Evolutionary conservation across 176 grass and related monocot genomes (phyloP), one percentile per base, ranked within the genome.

Genomic region (Oryza glumipatula): DNA sequence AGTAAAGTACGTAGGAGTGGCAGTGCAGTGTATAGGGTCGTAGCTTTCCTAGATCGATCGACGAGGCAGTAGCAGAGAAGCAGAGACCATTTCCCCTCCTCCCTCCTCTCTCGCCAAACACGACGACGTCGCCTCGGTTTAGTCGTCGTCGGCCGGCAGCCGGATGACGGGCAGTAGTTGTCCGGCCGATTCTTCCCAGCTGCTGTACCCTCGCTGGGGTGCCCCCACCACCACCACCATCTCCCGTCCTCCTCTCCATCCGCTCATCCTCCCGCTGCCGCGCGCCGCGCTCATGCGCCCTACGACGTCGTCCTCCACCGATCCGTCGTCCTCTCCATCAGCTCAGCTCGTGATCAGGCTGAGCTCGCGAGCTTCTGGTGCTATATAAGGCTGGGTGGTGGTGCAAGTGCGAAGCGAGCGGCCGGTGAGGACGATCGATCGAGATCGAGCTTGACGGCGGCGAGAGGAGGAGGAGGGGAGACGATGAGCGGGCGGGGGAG

Each of bases 1-100:
- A 38, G 39, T 41, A 41, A 51, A 16, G 49, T 52, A n/a, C n/a
- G 48, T 52, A 49, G 47, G 47, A 49, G 11, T 49, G 47, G 12
- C 10, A 49, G 47, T 49, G 47, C 4, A 14, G 11, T 44, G 41
- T 44, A 46, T 44, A 46, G 48, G 3, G 48, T 52, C 35, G 4
- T 5, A 52, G 48, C 82, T 85, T 73, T 86, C 76, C 76, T 21
- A 86, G 76, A 86, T 39, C 38, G 76, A 86, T 39, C 38, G 38
- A 39, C 38, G 39, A 41, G 7, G 76, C 63, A 76, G 33, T 11
- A 38, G 3, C 30, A 32, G 30, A 41, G 45, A 47, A 47, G 45
- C 45, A 47, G 45, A 47, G 45, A 41, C 39, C 58, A 49, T 24
- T 24, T 74, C 44, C 33, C 79, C 38, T 47, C 78, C 80, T 61